Percentiles rank a stretch among this genome's conserved stretches.
Conservation (phyloP, 169 alveolate species). For the Miamiensis avidus region DNA sequence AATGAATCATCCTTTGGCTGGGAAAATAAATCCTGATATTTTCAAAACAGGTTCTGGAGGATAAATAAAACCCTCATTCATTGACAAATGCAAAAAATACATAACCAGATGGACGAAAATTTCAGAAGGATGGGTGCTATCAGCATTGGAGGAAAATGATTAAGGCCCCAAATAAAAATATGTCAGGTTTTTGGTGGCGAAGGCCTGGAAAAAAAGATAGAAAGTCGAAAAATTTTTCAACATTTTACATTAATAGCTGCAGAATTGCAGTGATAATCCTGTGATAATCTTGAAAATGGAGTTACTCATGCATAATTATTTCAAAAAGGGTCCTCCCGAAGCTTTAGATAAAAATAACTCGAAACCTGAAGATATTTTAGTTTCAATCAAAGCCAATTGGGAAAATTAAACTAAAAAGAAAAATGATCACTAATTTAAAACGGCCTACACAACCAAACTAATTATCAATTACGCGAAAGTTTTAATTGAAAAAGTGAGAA, state of each 20-base stretch:
- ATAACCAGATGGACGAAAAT: background rate
- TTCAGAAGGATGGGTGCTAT: constrained; percentile 11
- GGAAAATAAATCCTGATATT: background rate
- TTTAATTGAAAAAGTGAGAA: background rate
- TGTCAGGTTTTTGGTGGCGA: constrained; percentile 26
- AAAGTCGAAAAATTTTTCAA: constrained; percentile 30
- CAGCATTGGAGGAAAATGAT: constrained; percentile 32
- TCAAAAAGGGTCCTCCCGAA: constrained; percentile 51
- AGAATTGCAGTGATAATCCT: constrained; percentile 4
- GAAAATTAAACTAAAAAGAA: background rate
- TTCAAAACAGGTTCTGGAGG: background rate
- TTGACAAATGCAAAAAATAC: background rate
- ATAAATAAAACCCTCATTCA: background rate
- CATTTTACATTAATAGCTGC: constrained; percentile 5
- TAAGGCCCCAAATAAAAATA: constrained; percentile 37
- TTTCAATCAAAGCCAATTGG: background rate
- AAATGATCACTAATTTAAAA: background rate
- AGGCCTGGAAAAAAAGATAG: constrained; percentile 46
- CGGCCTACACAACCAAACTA: constrained; percentile 3
- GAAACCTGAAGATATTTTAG: constrained; percentile 14
- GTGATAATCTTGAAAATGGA: constrained; percentile 27
- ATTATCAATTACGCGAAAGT: constrained; percentile 1
- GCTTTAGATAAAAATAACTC: constrained; percentile 20
- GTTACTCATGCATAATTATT: constrained; percentile 32
- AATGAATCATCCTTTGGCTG: background rate